Conservation (phyloP, 2,329 filamentous ascomycete genomes). For the Chaetoscypha palmicola region DNA sequence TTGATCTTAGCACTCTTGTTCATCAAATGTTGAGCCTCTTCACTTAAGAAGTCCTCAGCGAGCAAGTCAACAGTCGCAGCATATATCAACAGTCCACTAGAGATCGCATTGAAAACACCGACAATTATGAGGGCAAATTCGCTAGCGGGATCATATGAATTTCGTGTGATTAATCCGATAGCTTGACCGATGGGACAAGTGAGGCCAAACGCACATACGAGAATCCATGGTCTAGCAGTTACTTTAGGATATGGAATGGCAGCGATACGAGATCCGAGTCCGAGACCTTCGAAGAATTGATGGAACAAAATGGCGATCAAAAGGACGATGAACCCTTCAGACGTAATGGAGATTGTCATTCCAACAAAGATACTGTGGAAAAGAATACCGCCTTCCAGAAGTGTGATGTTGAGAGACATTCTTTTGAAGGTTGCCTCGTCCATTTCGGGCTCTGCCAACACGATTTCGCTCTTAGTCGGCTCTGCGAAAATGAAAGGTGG, state of each 20-base stretch:
- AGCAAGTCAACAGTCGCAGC: conserved; percentile 74
- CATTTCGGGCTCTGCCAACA: conserved; percentile 16
- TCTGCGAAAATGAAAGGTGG: neutral
- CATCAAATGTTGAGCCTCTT: conserved; percentile 52
- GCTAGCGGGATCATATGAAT: conserved; percentile 68
- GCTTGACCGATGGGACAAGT: conserved; percentile 75
- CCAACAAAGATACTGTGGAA: conserved; percentile 74
- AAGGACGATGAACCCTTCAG: conserved; percentile 56
- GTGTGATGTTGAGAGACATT: conserved; percentile 64
- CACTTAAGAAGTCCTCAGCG: conserved; percentile 71
- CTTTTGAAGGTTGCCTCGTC: conserved; percentile 47
- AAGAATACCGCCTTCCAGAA: conserved; percentile 70
- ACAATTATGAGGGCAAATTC: conserved; percentile 70
- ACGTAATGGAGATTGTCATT: conserved; percentile 64
- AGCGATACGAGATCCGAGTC: conserved; percentile 63
- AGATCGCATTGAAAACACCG: conserved; percentile 80
- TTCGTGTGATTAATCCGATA: conserved; percentile 67
- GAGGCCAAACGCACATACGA: conserved; percentile 14
- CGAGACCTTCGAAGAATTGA: conserved; percentile 52
- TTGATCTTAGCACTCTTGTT: conserved; percentile 39
- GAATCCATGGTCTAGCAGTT: conserved; percentile 13
- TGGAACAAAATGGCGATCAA: conserved; percentile 66
- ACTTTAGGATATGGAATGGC: conserved; percentile 14
- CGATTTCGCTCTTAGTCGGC: neutral
- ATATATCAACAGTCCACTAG: conserved; percentile 69